A percentile compares a stretch with the other conserved stretches of the same genome.
These are phyloP conservation scores for Aspergillus spinulosporus DNA, from an alignment of 2,329 filamentous ascomycete species.

Conservation along the genomic window DNA sequence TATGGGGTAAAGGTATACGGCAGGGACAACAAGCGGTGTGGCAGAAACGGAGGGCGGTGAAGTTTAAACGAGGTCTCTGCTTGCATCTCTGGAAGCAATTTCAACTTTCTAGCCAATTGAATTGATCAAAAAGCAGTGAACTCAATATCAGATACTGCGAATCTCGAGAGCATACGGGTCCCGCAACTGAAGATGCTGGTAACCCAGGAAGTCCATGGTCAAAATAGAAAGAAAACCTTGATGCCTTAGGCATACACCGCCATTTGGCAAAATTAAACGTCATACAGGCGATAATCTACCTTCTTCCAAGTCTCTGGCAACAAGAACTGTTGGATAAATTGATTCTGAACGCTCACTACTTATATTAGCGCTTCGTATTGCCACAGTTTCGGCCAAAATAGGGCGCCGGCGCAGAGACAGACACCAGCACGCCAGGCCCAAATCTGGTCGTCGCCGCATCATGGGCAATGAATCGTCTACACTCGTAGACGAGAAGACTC, in stretches of 20 bases:
- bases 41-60: conserved; percentile 15
- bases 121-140: neutral
- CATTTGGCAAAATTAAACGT: conserved; percentile 16
- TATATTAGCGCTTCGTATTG: neutral
- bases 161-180: neutral
- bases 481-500: conserved; percentile 63
- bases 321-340: neutral
- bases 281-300: conserved; percentile 9
- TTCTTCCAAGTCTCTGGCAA: neutral
- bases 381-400: conserved; percentile 17
- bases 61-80: neutral
- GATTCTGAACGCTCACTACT: neutral
- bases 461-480: conserved; percentile 87
- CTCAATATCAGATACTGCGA: neutral
- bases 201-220: neutral
- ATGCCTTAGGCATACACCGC: conserved; percentile 18
- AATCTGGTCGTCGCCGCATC: conserved; percentile 23
- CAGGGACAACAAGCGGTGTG: conserved; percentile 11
- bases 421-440: conserved; percentile 23
- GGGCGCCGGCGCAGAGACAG: conserved; percentile 26
- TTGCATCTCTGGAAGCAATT: neutral
- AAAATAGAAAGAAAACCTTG: neutral
- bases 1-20: neutral
- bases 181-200: neutral
- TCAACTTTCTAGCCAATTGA: neutral